A percentile compares a stretch with the other conserved stretches of the same genome.
These are phyloP conservation scores for Kazachstania psychrophila DNA, from an alignment of 805 yeast genomes.

Conservation along the genomic window DNA sequence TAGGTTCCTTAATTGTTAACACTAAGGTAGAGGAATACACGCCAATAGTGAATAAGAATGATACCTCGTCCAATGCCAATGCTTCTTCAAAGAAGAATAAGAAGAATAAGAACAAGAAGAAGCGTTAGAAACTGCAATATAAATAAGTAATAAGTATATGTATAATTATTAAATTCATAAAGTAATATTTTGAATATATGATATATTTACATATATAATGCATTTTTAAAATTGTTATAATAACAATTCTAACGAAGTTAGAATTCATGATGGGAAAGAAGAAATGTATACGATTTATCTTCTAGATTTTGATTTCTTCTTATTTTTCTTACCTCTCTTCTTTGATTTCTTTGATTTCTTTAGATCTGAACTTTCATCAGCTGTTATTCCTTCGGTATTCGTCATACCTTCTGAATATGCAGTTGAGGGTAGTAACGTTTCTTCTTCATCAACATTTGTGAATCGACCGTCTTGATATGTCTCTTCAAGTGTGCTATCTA, in stretches of 20 bases:
- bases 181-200: neutral
- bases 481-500: no score
- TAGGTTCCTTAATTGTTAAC: slow-evolving; percentile 23
- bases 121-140: neutral
- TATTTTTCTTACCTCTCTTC: slow-evolving; percentile 8
- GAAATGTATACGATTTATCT: slow-evolving; percentile 3
- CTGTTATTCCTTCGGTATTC: no score
- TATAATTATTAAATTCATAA: no score
- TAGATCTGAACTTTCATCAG: neutral
- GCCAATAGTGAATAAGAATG: slow-evolving; percentile 9
- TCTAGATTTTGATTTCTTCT: slow-evolving; percentile 9
- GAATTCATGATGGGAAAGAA: no score
- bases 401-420: neutral
- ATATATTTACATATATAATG: no score
- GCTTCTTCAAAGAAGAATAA: slow-evolving; percentile 20
- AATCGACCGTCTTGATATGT: neutral
- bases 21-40: slow-evolving; percentile 21
- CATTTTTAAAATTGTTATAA: no score
- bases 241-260: no score
- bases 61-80: slow-evolving; percentile 4
- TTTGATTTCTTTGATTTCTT: neutral
- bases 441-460: slow-evolving; percentile 1
- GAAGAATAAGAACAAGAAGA: slow-evolving; percentile 21
- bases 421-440: neutral
- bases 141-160: no score